phyloP scores from a whole-genome alignment of 116 monocot genomes.

The Phalaenopsis hybrid region DNA sequence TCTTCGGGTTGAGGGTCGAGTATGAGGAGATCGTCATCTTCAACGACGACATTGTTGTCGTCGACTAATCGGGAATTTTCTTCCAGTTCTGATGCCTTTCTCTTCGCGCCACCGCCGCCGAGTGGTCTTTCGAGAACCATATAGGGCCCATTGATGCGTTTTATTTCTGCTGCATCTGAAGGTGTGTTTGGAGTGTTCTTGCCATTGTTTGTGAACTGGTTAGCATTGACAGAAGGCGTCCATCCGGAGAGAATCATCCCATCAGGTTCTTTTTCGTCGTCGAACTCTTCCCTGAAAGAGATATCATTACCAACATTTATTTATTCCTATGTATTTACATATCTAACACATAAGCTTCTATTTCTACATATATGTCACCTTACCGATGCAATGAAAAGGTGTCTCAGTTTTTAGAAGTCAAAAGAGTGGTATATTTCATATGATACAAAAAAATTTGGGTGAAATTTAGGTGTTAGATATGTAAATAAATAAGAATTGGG shows the following conservation, averaged over 20 bases:
- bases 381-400: too few relatives aligned
- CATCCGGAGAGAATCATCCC: constrained; percentile 89
- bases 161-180: constrained; percentile 4
- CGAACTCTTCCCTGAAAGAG: constrained; percentile 64
- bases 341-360: too few relatives aligned
- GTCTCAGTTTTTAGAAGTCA: too few relatives aligned
- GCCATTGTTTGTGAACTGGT: constrained; percentile 23
- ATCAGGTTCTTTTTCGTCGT: constrained; percentile 91
- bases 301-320: background rate
- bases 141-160: constrained; percentile 16
- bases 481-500: too few relatives aligned
- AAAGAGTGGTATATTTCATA: too few relatives aligned
- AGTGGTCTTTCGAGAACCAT: constrained; percentile 12
- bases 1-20: constrained; percentile 44
- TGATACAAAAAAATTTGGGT: too few relatives aligned
- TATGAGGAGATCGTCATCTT: constrained; percentile 47
- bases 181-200: constrained; percentile 18
- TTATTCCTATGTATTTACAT: too few relatives aligned
- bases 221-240: constrained; percentile 23
- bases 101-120: constrained; percentile 26
- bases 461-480: too few relatives aligned
- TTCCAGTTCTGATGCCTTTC: constrained; percentile 49
- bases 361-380: too few relatives aligned
- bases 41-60: constrained; percentile 28
- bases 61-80: constrained; percentile 36